A percentile compares a stretch with the other conserved stretches of the same genome.
Evolutionary conservation across 768 basidiomycete genomes (phyloP).

Genomic region (Albatrellus ellisii): DNA sequence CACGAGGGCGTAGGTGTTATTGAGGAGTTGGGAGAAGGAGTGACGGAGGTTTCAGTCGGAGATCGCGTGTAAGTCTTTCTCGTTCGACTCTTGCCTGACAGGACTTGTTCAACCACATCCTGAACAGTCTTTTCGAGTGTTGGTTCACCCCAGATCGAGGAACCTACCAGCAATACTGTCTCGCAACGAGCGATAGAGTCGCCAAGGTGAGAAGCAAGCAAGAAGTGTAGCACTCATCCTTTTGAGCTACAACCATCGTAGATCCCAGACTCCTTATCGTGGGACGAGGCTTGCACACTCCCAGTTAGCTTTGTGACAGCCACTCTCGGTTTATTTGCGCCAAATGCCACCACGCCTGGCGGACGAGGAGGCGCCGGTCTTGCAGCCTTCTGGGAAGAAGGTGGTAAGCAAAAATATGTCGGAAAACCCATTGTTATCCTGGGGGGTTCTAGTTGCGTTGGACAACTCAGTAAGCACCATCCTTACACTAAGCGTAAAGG

Average conservation of each 20-base stretch:
- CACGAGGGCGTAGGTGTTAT: constrained; percentile 4
- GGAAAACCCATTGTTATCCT: constrained; percentile 10
- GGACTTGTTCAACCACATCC: not conserved
- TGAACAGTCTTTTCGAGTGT: constrained; percentile 4
- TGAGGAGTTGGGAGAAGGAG: constrained; percentile 1
- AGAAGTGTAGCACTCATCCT: not conserved
- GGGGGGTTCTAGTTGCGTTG: constrained; percentile 13
- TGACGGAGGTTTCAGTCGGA: not conserved
- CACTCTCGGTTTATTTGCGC: constrained; percentile 14
- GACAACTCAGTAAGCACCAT: constrained; percentile 13
- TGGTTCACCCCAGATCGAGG: constrained; percentile 2
- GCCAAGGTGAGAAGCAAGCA: constrained; percentile 7
- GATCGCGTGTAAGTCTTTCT: not conserved
- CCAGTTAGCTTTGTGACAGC: constrained; percentile 17
- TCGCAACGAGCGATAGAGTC: constrained; percentile 8
- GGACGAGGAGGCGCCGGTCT: constrained; percentile 4
- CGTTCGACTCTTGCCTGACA: not conserved
- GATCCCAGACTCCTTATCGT: constrained; percentile 13
- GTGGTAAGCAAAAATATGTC: constrained; percentile 5
- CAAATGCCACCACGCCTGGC: not conserved
- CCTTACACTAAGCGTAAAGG: no score
- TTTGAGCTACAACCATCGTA: not conserved
- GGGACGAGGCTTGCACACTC: constrained; percentile 15
- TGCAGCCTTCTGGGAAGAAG: constrained; percentile 6
- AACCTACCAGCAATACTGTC: constrained; percentile 12